Evolutionary conservation across 2,329 filamentous ascomycete species (phyloP).

Genomic region (Rhytidhysteron rufulum): DNA sequence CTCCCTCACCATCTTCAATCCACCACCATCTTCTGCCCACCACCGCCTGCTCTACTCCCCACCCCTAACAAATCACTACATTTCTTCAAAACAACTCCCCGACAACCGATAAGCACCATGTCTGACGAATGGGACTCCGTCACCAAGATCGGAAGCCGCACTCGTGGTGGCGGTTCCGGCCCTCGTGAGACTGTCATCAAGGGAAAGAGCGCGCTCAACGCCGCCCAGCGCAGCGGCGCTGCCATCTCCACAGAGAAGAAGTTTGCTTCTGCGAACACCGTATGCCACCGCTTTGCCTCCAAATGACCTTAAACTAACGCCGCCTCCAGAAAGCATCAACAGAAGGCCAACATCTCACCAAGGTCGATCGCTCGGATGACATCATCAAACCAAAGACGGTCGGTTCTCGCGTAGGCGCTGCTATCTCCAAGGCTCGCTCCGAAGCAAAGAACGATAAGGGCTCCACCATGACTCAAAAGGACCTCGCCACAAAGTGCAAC

Average conservation of each 20-base stretch:
- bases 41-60: too few relatives aligned
- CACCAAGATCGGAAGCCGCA: constrained; percentile 92
- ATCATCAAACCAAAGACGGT: constrained; percentile 93
- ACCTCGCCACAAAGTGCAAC: constrained; percentile 82
- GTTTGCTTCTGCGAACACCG: constrained; percentile 69
- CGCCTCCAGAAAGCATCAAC: constrained; percentile 47
- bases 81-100: too few relatives aligned
- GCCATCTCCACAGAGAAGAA: constrained; percentile 92
- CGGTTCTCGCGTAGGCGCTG: constrained; percentile 73
- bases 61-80: too few relatives aligned
- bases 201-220: constrained; percentile 81
- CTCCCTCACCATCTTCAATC: too few relatives aligned
- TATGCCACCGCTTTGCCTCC: constrained; percentile 49
- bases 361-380: constrained; percentile 95
- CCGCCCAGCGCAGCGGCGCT: constrained; percentile 75
- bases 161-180: constrained; percentile 61
- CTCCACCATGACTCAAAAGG: constrained; percentile 80
- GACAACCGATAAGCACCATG: constrained; percentile 41
- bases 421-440: constrained; percentile 75
- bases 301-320: background rate
- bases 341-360: constrained; percentile 94
- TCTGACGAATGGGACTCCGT: constrained; percentile 82
- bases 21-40: too few relatives aligned
- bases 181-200: constrained; percentile 84
- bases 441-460: constrained; percentile 75